Evolutionary conservation across 2,329 filamentous ascomycete species (phyloP), one percentile per base, ranked within the genome.

Genomic region (Xylaria sp.): DNA sequence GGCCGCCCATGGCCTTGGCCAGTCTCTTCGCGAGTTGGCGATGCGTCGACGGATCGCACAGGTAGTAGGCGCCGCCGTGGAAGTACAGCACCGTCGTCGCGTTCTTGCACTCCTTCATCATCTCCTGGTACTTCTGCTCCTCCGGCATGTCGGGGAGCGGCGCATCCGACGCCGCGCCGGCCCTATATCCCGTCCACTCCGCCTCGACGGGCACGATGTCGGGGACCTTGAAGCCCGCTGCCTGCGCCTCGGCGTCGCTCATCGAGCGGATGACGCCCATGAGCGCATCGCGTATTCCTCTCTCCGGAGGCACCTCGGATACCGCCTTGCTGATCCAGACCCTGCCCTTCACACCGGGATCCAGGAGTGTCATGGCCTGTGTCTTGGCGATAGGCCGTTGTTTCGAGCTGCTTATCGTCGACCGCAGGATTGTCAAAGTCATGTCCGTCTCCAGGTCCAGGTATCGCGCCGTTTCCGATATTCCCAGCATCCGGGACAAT

Each of bases 251-350:
- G 1, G 78, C 40, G 15, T 60, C 75, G 52, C 79, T 80, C 73
- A 90, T 73, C 1, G 79, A 79, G 23, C 85, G 79, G 44, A 93
- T 85, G 3, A 83, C 84, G 29, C 77, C 76, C 64, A 87, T 78
- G 25, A 93, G 71, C 1, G 82, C 80, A 43, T 89, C 81, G n/a
- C 84, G 78, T 13, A 88, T 72, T 41, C 80, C 84, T 69, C 72
- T 82, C 73, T 80, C 85, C 59, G 85, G 79, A 0, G 88, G 90
- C 2, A 78, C 77, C 0, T 86, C 84, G 15, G 92, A 78, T 0
- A 83, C 85, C 41, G 90, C 88, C 56, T 86, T 90, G 69, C 88
- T 89, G 23, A 96, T 82, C 93, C 93, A 97, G 66, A 95, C 87
- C 44, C 85, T 85, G 3, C 92, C 92, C 72, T 91, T 93, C 71